phyloP scores from a whole-genome alignment of 441 rosid genomes.

The Mallotus repandus region DNA sequence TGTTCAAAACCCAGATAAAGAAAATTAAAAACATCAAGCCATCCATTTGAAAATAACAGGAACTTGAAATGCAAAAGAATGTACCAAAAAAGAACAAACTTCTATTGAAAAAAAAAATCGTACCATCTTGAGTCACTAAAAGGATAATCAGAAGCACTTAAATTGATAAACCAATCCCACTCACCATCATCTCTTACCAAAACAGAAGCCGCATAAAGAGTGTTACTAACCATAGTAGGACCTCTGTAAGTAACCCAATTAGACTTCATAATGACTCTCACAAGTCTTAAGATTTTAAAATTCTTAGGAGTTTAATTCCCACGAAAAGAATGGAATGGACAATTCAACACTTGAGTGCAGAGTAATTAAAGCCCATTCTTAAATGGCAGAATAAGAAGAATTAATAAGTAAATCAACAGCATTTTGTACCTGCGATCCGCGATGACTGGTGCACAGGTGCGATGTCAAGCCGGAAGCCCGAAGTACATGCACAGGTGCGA shows the following conservation, averaged over 20 bases:
- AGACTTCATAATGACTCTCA: slow-evolving; percentile 19
- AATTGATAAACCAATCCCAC: slow-evolving; percentile 43
- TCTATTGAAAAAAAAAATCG: slow-evolving; percentile 5
- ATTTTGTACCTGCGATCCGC: too few species aligned
- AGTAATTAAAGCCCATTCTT: background rate
- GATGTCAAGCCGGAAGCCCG: too few species aligned
- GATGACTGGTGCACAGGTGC: too few species aligned
- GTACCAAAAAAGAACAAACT: background rate
- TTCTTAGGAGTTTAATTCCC: background rate
- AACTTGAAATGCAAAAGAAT: background rate
- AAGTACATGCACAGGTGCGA: too few species aligned
- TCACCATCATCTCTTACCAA: slow-evolving; percentile 27
- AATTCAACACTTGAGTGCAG: background rate
- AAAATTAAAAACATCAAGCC: background rate
- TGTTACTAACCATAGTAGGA: slow-evolving; percentile 37
- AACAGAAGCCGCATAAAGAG: slow-evolving; percentile 28
- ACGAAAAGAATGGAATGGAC: background rate
- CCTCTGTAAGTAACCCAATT: slow-evolving; percentile 43
- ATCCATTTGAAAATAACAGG: background rate
- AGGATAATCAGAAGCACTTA: slow-evolving; percentile 43
- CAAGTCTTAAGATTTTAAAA: background rate
- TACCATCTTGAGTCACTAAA: slow-evolving; percentile 41
- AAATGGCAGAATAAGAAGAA: too few species aligned
- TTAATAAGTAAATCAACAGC: too few species aligned
- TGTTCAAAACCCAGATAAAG: background rate